Conservation (phyloP, 345 rosid genomes). For the Litchi chinensis region DNA sequence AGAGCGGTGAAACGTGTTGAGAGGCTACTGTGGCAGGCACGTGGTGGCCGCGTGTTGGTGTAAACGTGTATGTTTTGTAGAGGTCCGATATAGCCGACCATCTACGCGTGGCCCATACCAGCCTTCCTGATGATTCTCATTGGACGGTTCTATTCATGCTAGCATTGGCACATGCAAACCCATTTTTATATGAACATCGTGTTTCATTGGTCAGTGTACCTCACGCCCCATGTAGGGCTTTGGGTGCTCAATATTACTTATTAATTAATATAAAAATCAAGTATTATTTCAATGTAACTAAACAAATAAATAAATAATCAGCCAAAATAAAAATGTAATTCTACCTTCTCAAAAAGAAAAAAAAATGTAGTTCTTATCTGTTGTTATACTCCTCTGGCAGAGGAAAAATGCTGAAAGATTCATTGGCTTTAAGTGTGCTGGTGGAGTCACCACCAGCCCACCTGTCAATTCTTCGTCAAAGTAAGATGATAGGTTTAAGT, state of each 20-base stretch:
- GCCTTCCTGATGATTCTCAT: slow-evolving; percentile 8
- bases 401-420: too few relatives aligned
- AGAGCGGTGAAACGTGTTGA: slow-evolving; percentile 17
- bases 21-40: slow-evolving; percentile 8
- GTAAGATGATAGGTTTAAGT: too few relatives aligned
- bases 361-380: too few relatives aligned
- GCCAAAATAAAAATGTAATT: too few relatives aligned
- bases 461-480: too few relatives aligned
- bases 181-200: background rate
- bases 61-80: slow-evolving; percentile 22
- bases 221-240: background rate
- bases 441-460: too few relatives aligned
- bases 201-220: background rate
- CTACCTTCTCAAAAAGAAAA: too few relatives aligned
- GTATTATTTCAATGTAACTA: too few relatives aligned
- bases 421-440: too few relatives aligned
- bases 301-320: too few relatives aligned
- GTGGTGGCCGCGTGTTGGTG: slow-evolving; percentile 22
- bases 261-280: background rate
- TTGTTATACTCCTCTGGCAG: too few relatives aligned
- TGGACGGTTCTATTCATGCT: slow-evolving; percentile 5
- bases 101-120: slow-evolving; percentile 30
- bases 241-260: too few relatives aligned
- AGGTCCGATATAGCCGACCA: slow-evolving; percentile 2
- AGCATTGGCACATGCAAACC: slow-evolving; percentile 3